These are phyloP conservation scores for Neurospora sp. DNA, from an alignment of 495 filamentous ascomycete species.

Conservation along the genomic window DNA sequence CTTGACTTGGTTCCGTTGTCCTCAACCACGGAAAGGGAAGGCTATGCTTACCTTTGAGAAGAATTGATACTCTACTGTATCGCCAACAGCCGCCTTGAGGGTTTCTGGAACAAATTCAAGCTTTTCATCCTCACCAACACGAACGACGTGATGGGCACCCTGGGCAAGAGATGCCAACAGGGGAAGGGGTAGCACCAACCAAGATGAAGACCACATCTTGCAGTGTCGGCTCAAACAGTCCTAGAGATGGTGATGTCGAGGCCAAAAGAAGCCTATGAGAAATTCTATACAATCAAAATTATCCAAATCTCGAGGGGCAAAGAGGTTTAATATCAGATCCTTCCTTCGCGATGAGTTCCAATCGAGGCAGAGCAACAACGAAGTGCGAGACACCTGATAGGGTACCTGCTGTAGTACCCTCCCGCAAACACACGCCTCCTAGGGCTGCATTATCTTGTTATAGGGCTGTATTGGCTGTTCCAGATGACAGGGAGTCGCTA, in stretches of 20 bases:
- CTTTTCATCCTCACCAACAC: slow-evolving; percentile 27
- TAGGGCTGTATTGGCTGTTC: background rate
- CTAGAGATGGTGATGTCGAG: background rate
- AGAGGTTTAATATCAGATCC: background rate
- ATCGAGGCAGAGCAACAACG: background rate
- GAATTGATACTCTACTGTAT: slow-evolving; percentile 50
- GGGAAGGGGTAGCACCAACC: slow-evolving; percentile 16
- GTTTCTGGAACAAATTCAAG: slow-evolving; percentile 27
- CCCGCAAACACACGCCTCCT: background rate
- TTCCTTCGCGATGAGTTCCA: background rate
- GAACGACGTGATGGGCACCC: slow-evolving; percentile 23
- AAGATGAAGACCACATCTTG: slow-evolving; percentile 19
- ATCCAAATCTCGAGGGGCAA: background rate
- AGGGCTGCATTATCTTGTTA: background rate
- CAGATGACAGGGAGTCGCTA: background rate
- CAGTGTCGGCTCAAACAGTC: background rate
- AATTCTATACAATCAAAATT: background rate
- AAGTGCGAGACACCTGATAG: background rate
- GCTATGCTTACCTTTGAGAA: slow-evolving; percentile 34
- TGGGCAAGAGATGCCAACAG: slow-evolving; percentile 18
- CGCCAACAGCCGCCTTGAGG: slow-evolving; percentile 24
- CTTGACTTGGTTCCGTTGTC: background rate
- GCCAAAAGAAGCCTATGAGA: background rate
- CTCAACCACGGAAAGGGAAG: background rate
- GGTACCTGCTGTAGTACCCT: background rate